Evolutionary conservation across 164 flowering plant species (phyloP).

Genomic region (Magnolia officinalis): DNA sequence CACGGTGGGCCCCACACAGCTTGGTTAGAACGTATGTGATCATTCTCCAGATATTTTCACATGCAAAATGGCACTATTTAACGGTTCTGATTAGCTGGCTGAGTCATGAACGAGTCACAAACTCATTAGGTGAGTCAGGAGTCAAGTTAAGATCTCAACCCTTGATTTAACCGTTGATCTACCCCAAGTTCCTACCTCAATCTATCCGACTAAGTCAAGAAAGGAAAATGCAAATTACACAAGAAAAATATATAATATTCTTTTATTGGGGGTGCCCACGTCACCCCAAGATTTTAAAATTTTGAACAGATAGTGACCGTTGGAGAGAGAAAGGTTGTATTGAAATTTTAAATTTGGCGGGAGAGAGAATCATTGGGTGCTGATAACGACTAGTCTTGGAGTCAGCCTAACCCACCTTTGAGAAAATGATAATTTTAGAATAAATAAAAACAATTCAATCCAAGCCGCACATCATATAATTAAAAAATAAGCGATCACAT

Average conservation of each 20-base stretch:
- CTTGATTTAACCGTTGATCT: constrained; percentile 1
- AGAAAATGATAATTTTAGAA: constrained; percentile 3
- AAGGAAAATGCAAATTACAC: neutral
- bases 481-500: neutral
- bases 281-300: constrained; percentile 16
- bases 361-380: constrained; percentile 4
- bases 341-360: constrained; percentile 6
- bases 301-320: constrained; percentile 20
- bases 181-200: constrained; percentile 4
- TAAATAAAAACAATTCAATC: neutral
- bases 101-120: too few species aligned
- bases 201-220: constrained; percentile 7
- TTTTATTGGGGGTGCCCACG: constrained; percentile 6
- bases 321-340: neutral
- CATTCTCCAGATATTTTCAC: too few species aligned
- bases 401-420: constrained; percentile 12
- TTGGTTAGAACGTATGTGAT: too few species aligned
- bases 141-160: neutral
- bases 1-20: too few species aligned
- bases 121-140: too few species aligned
- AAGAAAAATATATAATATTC: neutral
- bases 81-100: too few species aligned
- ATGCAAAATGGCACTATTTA: too few species aligned
- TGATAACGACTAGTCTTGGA: constrained; percentile 16
- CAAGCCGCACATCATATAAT: neutral